Evolutionary conservation across 2,329 filamentous ascomycete genomes (phyloP), one percentile per base, ranked within the genome.

Genomic region (Colletotrichum trifolii): DNA sequence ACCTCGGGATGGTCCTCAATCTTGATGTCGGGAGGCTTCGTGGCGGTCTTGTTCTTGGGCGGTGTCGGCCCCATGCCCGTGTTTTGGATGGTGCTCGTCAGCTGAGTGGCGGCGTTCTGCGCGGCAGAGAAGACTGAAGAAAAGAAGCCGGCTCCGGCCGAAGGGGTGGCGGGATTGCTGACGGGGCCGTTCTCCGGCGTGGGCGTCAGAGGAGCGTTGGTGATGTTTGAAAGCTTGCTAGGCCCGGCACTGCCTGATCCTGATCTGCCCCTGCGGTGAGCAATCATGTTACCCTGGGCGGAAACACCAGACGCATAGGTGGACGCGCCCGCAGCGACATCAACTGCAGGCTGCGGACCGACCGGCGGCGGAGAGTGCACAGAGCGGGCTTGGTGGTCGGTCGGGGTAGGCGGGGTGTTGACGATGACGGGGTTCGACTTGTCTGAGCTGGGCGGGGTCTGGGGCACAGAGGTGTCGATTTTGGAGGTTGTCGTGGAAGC

Each of bases 101-200:
- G 76, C 15, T 87, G 89, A 69, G 82, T 93, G 12, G 94, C 94
- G 47, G 95, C 95, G 84, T 91, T 97, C 77, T 98, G 95, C 15
- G 96, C 96, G 49, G 91, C 95, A 45, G 93, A 95, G 69, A 99
- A 88, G 74, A 99, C 92, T 34, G 92, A 94, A 5, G 93, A 97
- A 78, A 99, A 98, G 81, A 99, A 98, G 1, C 94, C 90, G 42
- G 85, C 82, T 59, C 87, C 84, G 36, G 86, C 87, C 72, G 74
- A 72, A 66, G 87, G 88, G n/a, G 81, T 74, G 60, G 76, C 71
- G 69, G 82, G 55, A 67, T 78, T 67, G 67, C 77, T 61, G 40
- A 53, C 77, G 4, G 77, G 73, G 71, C 89, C 89, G 76, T 79
- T 83, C 75, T 97, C 94, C 42, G 87, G 83, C 0, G 90, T 91